Base-by-base conservation (phyloP, 768 basidiomycete genomes). In the Suillus occidentalis region DNA sequence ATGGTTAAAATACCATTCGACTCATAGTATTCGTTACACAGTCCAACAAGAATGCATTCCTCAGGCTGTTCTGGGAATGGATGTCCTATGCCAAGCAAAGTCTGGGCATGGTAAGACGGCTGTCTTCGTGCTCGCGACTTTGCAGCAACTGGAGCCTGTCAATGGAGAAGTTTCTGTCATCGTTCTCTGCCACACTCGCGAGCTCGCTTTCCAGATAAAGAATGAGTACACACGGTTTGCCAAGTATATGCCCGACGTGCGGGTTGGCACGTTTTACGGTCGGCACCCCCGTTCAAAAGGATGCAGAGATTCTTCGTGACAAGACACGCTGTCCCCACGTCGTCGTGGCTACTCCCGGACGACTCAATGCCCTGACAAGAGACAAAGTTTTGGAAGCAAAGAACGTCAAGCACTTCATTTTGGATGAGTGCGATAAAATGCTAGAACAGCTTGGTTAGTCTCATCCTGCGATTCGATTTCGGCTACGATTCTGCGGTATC, bases 391-490 rank as follows among this genome's bases (percentile, higher is more conserved):
- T 99, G 79, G 94, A 97, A 75, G 92, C 93, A 69, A 92, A 92
- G 81, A 89, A 93, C 74, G 95, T 99, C 79, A 99, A 99, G 82
- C 97, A 99, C 84, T 99, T 99, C 81, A 95, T 97, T 64, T 84
- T 99, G 78, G 97, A 99, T 87, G 97, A 99, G 84, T 99, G 97
- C 87, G 97, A 99, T 87, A 99, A 99, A 88, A 98, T 99, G 95
- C 91, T 99, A 77, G 97, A 99, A 87, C 92, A 95, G 88, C 95
- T 99, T 83, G 97, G 97, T 99, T 94, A 98, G 97, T 99, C 87
- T 72, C 69, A 73, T 70, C 73, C 71, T 66, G 57, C 57, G 57
- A 80, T 89, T 84, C 89, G 85, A 83, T 87, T 90, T 89, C 84
- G 85, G 85, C 86, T 82, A 80, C 81, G 75, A 77, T 61, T 71